Percentiles rank a stretch among this genome's conserved stretches.
phyloP scores from a whole-genome alignment of 306 rosid genomes.

The Cotoneaster glaucophyllus region DNA sequence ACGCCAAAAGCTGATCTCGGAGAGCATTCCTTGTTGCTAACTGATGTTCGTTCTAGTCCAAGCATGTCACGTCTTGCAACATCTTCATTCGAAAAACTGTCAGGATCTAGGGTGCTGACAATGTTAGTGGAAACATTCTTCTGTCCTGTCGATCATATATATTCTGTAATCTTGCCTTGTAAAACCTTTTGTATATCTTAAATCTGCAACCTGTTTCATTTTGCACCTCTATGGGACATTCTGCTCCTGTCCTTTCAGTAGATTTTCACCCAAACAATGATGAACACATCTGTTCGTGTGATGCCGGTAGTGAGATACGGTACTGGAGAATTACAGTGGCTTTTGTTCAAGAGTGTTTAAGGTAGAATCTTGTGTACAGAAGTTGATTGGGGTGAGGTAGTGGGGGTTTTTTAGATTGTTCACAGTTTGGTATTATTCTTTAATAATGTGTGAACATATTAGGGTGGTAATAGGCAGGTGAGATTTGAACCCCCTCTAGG shows the following conservation, averaged over 20 bases:
- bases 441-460: constrained; percentile 6
- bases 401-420: not conserved
- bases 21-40: constrained; percentile 72
- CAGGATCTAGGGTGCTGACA: constrained; percentile 96
- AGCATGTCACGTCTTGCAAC: constrained; percentile 89
- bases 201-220: constrained; percentile 69
- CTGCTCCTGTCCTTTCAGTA: constrained; percentile 67
- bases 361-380: constrained; percentile 33
- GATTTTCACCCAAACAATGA: constrained; percentile 95
- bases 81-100: constrained; percentile 93
- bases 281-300: constrained; percentile 89
- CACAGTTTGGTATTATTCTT: constrained; percentile 3
- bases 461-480: constrained; percentile 84
- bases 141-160: not conserved
- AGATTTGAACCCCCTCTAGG: constrained; percentile 94
- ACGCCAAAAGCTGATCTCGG: constrained; percentile 66
- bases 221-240: constrained; percentile 84
- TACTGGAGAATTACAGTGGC: constrained; percentile 93
- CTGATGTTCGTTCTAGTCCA: constrained; percentile 93
- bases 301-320: constrained; percentile 83
- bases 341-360: constrained; percentile 62
- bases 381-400: not conserved
- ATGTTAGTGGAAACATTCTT: constrained; percentile 47
- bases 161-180: not conserved
- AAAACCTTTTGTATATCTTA: not conserved